These are phyloP conservation scores for Umbelopsis sp. DNA, from an alignment of 192 early-diverging fungal genomes.

Conservation along the genomic window DNA sequence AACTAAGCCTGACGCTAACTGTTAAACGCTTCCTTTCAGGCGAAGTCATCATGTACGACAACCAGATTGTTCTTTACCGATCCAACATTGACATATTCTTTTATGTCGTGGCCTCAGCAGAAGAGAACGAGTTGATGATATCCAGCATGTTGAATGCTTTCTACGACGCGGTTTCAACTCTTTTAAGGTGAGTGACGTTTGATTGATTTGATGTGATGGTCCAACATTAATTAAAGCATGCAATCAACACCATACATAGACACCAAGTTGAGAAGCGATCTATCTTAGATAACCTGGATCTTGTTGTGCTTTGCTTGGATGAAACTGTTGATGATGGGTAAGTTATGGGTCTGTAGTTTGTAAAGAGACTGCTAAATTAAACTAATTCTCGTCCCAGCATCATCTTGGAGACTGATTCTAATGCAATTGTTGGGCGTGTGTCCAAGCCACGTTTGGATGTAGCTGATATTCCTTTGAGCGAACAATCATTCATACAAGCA, in stretches of 20 bases:
- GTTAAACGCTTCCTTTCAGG: conserved; percentile 39
- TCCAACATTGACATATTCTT: conserved; percentile 87
- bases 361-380: background rate
- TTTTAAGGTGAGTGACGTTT: conserved; percentile 70
- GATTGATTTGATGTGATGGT: too few relatives aligned
- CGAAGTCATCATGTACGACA: conserved; percentile 94
- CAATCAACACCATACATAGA: conserved; percentile 40
- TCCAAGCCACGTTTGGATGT: conserved; percentile 74
- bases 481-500: conserved; percentile 75
- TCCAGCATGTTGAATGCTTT: conserved; percentile 74
- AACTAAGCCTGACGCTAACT: background rate
- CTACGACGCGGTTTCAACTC: conserved; percentile 81
- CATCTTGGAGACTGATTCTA: conserved; percentile 73
- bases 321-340: conserved; percentile 96
- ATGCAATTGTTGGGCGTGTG: conserved; percentile 75
- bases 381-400: conserved; percentile 50
- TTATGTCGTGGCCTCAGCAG: conserved; percentile 85
- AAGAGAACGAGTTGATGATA: conserved; percentile 96
- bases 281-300: conserved; percentile 89
- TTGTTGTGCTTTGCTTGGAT: conserved; percentile 88
- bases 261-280: conserved; percentile 91
- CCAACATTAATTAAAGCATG: too few relatives aligned
- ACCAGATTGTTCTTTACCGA: conserved; percentile 88
- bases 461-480: conserved; percentile 75
- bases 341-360: background rate